phyloP scores from a whole-genome alignment of 1,139 yeast genomes.

The Scheffersomyces parashehatae region DNA sequence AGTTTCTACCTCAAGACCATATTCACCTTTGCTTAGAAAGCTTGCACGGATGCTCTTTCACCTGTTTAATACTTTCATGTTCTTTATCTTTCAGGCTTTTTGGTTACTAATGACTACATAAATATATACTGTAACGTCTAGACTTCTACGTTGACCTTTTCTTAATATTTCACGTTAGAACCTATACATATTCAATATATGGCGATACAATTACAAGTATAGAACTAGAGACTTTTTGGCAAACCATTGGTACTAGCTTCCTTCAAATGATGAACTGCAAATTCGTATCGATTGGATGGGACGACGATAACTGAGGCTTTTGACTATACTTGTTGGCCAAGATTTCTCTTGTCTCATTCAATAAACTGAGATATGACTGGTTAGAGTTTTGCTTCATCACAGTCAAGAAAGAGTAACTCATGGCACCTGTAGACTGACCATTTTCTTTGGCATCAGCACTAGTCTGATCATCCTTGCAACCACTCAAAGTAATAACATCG shows the following conservation, averaged over 20 bases:
- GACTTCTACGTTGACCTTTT: too few species aligned
- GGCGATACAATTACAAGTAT: too few species aligned
- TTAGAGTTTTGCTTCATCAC: conserved; percentile 12
- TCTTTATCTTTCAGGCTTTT: too few species aligned
- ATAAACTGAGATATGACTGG: conserved; percentile 9
- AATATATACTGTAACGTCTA: too few species aligned
- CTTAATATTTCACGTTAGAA: too few species aligned
- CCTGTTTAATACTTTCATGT: too few species aligned
- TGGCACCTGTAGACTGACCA: conserved; percentile 17
- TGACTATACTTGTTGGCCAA: conserved; percentile 12
- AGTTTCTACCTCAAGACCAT: too few species aligned
- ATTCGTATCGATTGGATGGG: conserved; percentile 19
- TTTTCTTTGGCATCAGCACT: conserved; percentile 17
- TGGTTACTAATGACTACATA: too few species aligned
- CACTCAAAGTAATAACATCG: conserved; percentile 16
- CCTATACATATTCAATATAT: too few species aligned
- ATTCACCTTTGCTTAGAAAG: too few species aligned
- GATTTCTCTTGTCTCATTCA: conserved; percentile 5
- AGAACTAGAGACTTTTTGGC: too few species aligned
- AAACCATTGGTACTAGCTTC: not conserved
- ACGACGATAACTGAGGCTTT: conserved; percentile 18
- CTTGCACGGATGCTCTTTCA: too few species aligned
- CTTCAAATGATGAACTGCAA: conserved; percentile 12
- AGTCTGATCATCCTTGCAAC: conserved; percentile 21
- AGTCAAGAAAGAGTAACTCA: conserved; percentile 18